phyloP scores from a whole-genome alignment of 345 rosid species.

The Citrus maxima region DNA sequence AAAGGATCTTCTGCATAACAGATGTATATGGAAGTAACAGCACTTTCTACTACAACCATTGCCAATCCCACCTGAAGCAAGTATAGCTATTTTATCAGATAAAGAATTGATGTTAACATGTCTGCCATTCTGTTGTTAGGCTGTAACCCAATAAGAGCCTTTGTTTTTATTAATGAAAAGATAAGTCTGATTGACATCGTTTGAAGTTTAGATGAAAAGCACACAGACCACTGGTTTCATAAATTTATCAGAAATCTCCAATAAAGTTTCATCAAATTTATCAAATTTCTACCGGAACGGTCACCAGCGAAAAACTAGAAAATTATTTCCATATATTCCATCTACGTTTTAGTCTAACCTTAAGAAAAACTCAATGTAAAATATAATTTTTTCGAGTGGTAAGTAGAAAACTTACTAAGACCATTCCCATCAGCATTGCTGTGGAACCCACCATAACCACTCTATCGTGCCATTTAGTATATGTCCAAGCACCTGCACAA shows the following conservation, averaged over 20 bases:
- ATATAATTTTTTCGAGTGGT: background rate
- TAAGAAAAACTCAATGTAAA: background rate
- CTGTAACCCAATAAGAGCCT: background rate
- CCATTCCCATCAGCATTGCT: conserved; percentile 97
- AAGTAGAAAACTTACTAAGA: conserved; percentile 52
- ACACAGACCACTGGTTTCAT: background rate
- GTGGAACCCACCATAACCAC: conserved; percentile 85
- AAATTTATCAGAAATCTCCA: background rate
- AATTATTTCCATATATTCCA: background rate
- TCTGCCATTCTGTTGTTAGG: background rate
- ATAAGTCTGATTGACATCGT: background rate
- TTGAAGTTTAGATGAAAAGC: background rate
- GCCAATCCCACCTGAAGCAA: conserved; percentile 74
- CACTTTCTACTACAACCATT: conserved; percentile 93
- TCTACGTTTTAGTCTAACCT: background rate
- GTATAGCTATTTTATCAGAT: background rate
- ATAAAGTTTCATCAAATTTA: background rate
- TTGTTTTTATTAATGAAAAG: background rate
- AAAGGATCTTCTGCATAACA: conserved; percentile 91
- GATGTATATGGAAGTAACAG: conserved; percentile 85
- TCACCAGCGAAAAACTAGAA: background rate
- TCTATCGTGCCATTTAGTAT: conserved; percentile 57
- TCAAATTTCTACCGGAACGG: background rate
- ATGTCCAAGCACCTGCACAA: conserved; percentile 80
- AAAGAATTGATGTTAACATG: background rate